phyloP scores from a whole-genome alignment of 208 protist species.

The Acanthamoeba polyphaga region DNA sequence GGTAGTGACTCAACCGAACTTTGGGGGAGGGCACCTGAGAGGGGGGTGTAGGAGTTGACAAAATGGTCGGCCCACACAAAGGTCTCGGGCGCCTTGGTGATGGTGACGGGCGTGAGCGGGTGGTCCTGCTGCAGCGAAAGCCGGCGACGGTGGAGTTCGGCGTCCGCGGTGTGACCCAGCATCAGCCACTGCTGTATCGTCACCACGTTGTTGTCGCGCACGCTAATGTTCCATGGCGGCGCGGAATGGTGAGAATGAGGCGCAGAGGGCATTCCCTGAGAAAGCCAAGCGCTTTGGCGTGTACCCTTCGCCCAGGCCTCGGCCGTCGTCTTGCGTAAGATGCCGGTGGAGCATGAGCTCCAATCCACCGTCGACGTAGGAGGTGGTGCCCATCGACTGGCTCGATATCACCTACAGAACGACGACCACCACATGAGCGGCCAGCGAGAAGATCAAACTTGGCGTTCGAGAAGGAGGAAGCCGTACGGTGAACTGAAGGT shows the following conservation, averaged over 20 bases:
- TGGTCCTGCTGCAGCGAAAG: constrained; percentile 41
- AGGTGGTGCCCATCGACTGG: constrained; percentile 58
- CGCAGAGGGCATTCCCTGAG: background rate
- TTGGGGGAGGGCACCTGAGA: background rate
- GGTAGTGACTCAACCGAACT: background rate
- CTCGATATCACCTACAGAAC: constrained; percentile 39
- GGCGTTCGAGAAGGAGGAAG: too few relatives aligned
- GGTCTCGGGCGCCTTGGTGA: background rate
- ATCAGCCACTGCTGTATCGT: constrained; percentile 41
- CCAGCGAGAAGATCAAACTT: background rate
- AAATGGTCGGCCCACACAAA: background rate
- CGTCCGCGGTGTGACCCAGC: background rate
- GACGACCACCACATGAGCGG: background rate
- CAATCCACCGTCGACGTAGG: background rate
- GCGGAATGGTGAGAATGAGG: background rate
- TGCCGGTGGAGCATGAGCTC: constrained; percentile 82
- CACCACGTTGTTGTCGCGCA: background rate
- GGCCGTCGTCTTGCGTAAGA: constrained; percentile 71
- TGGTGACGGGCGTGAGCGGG: background rate
- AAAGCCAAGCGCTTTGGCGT: background rate
- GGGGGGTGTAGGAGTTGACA: constrained; percentile 34
- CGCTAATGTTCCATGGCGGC: background rate
- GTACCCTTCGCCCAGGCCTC: constrained; percentile 71
- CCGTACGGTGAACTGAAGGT: background rate
- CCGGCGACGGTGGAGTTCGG: constrained; percentile 36